Evolutionary conservation across 305 asterid genomes (phyloP), one percentile per base, ranked within the genome.

Genomic region (Andrographis paniculata): DNA sequence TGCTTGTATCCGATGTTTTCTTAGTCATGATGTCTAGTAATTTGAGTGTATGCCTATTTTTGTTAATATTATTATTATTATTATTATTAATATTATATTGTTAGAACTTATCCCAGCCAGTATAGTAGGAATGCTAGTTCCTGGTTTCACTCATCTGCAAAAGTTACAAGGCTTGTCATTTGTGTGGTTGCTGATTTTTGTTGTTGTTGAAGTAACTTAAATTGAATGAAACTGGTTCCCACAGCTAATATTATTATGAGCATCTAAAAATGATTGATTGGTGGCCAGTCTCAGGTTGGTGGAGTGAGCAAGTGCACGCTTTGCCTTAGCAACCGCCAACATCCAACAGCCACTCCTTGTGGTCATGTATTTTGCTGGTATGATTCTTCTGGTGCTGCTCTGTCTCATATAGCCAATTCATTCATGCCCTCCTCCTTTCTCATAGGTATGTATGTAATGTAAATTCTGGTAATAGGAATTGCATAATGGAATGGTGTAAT

Each of bases 281-380:
- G n/a, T 41, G 53, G 38, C 50, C 80, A 86, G 96, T 64, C 87
- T 54, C 83, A 76, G 54, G 66, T 68, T 45, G 62, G 68, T 65
- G 84, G 73, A 56, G 61, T 64, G 45, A 84, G 95, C 81, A 91
- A 91, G 75, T 91, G 96, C 78, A 83, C 96, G 0, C 95, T 91
- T 52, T 91, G 99, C 76, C 79, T 91, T 21, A 81, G 99, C 75
- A 81, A 65, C 56, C 99, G 99, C 53, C 91, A 77, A 56, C 62
- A 76, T 59, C 96, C 96, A 14, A 91, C 99, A 4, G 94, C 99
- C 71, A 87, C 96, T 27, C 93, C 94, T 19, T 91, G 99, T 50
- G 99, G 99, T 33, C 99, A 91, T 20, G 99, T 91, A 23, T 91
- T 87, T 66, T 91, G 99, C 80, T 91, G 99, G 99, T 91, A 87